Conservation (phyloP, 805 yeast genomes). For the Jamesozyma lodderae region DNA sequence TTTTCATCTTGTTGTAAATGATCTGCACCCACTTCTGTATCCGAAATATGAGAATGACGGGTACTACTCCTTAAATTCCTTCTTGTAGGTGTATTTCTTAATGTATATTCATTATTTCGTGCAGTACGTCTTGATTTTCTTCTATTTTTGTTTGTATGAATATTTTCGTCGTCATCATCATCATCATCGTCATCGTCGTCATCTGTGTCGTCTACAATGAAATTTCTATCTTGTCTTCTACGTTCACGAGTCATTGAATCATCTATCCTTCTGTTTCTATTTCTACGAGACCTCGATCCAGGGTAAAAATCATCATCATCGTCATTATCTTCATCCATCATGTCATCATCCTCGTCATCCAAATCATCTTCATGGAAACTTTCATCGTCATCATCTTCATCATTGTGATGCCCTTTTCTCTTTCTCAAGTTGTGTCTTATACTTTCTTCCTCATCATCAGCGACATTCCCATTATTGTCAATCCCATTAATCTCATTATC, state of each 20-base stretch:
- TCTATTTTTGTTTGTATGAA: background rate
- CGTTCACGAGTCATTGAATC: slow-evolving; percentile 8
- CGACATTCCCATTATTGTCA: slow-evolving; percentile 6
- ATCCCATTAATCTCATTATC: no score
- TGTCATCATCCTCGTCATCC: slow-evolving; percentile 28
- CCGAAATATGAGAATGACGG: slow-evolving; percentile 14
- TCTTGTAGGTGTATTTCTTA: slow-evolving; percentile 11
- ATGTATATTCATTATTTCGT: slow-evolving; percentile 16
- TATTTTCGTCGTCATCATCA: background rate
- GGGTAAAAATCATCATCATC: slow-evolving; percentile 13
- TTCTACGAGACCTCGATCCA: slow-evolving; percentile 7
- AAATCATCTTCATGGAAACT: slow-evolving; percentile 29
- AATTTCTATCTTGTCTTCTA: slow-evolving; percentile 16
- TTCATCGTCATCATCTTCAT: slow-evolving; percentile 25
- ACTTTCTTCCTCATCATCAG: slow-evolving; percentile 17
- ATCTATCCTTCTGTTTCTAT: background rate
- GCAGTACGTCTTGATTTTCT: slow-evolving; percentile 11
- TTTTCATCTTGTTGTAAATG: slow-evolving; percentile 4
- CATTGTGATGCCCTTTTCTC: slow-evolving; percentile 5
- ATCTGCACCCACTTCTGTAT: no score
- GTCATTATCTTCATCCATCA: slow-evolving; percentile 20
- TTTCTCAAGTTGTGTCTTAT: slow-evolving; percentile 5
- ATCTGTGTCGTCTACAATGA: slow-evolving; percentile 27
- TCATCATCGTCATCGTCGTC: slow-evolving; percentile 19
- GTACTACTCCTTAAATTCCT: slow-evolving; percentile 22